Conservation (phyloP, 2,329 filamentous ascomycete genomes). For the Lasiodiplodia sp. region DNA sequence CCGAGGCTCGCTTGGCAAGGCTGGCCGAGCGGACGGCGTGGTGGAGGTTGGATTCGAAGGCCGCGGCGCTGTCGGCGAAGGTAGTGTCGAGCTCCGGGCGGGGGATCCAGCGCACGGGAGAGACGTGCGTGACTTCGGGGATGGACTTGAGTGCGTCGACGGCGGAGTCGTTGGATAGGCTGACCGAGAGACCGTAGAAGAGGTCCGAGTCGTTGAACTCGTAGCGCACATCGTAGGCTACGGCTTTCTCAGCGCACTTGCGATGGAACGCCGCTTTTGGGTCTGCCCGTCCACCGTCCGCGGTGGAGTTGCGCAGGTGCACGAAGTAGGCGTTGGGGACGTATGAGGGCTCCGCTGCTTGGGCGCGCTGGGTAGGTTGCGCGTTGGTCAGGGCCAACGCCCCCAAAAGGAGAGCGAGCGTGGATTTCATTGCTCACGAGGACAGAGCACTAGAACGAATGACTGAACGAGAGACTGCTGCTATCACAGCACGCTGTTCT, state of each 20-base stretch:
- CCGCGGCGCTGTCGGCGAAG: background rate
- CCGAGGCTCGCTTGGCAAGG: background rate
- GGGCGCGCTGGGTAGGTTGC: background rate
- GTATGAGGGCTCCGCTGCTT: background rate
- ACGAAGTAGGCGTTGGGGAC: conserved; percentile 12
- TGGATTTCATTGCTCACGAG: background rate
- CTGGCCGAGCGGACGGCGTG: background rate
- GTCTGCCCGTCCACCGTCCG: background rate
- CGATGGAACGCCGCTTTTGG: background rate
- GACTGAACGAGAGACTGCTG: conserved; percentile 2
- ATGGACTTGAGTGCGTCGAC: conserved; percentile 13
- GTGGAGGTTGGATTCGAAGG: background rate
- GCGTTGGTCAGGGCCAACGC: conserved; percentile 2
- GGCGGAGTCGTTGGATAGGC: background rate
- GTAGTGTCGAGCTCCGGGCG: background rate
- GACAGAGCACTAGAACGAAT: background rate
- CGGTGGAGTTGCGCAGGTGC: background rate
- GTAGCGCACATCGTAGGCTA: conserved; percentile 10
- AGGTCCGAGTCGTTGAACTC: conserved; percentile 10
- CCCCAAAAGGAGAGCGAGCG: background rate
- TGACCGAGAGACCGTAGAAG: conserved; percentile 17
- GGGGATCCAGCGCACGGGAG: conserved; percentile 11
- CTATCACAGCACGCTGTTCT: background rate
- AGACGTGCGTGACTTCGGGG: background rate
- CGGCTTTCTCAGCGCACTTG: conserved; percentile 12